These are phyloP conservation scores for Volvox reticuliferus DNA, from an alignment of 139 green algal species.

Conservation along the genomic window DNA sequence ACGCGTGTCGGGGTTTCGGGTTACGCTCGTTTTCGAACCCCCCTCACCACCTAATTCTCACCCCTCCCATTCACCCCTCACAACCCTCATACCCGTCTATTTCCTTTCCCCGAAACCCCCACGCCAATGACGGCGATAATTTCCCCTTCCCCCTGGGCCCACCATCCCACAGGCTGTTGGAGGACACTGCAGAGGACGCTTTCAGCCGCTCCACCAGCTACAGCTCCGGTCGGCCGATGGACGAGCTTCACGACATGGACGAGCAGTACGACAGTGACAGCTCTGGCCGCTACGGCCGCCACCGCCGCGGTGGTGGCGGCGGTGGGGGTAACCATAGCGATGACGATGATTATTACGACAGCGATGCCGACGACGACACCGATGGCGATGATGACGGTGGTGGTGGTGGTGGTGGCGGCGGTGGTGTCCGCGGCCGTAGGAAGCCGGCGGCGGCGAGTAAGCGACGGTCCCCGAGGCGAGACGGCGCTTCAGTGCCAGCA, in stretches of 20 bases:
- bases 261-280: neutral
- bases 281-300: neutral
- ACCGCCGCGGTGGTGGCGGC: too few relatives aligned
- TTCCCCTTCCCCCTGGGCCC: neutral
- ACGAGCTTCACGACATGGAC: neutral
- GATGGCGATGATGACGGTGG: neutral
- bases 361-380: neutral
- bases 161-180: constrained; percentile 9
- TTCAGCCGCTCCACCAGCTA: constrained; percentile 36
- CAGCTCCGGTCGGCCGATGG: neutral
- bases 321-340: neutral
- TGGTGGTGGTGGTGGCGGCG: neutral
- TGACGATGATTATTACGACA: neutral
- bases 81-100: neutral
- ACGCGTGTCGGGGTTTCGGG: too few relatives aligned
- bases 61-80: neutral
- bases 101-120: neutral
- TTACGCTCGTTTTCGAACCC: neutral
- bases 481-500: neutral
- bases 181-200: constrained; percentile 43
- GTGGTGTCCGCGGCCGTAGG: neutral
- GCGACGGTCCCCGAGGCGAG: neutral
- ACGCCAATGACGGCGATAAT: neutral
- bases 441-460: neutral
- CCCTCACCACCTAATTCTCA: neutral